A percentile compares a stretch with the other conserved stretches of the same genome.
Evolutionary conservation across 192 early-diverging fungal genomes (phyloP).

Genomic region (Funneliformis mosseae): DNA sequence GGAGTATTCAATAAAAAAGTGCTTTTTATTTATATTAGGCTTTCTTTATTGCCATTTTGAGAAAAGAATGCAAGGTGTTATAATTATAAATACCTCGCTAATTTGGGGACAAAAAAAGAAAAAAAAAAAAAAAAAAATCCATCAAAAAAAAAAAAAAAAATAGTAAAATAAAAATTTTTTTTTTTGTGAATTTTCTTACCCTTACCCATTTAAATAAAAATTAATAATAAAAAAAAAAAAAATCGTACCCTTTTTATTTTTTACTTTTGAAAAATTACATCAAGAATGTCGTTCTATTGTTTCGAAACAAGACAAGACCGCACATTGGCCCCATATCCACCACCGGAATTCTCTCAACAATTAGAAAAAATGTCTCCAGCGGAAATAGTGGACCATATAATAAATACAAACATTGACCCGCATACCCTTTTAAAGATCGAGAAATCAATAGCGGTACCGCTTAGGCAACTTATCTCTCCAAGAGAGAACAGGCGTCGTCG

Average conservation of each 20-base stretch:
- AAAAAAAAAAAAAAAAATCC: no score
- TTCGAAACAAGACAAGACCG: slow-evolving; percentile 24
- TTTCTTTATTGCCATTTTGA: slow-evolving; percentile 1
- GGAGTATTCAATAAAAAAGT: no score
- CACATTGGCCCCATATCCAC: background rate
- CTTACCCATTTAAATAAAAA: background rate
- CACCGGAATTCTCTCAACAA: slow-evolving; percentile 11
- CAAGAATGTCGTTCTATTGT: slow-evolving; percentile 7
- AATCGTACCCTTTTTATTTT: background rate
- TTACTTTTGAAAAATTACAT: no score
- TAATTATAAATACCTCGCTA: background rate
- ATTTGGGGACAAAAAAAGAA: no score
- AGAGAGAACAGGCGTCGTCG: slow-evolving; percentile 9
- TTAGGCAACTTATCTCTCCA: slow-evolving; percentile 16
- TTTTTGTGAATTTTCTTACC: no score
- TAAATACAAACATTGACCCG: slow-evolving; percentile 4
- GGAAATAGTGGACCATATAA: slow-evolving; percentile 20
- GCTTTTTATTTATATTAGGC: no score
- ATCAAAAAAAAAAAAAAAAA: background rate
- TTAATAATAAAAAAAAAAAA: background rate
- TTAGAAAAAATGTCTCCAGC: slow-evolving; percentile 1
- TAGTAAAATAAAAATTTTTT: no score
- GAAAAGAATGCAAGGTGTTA: background rate
- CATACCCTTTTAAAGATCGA: background rate
- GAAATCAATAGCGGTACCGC: slow-evolving; percentile 13